phyloP scores from a whole-genome alignment of 1,139 yeast genomes.

The Hansenula sp. region DNA sequence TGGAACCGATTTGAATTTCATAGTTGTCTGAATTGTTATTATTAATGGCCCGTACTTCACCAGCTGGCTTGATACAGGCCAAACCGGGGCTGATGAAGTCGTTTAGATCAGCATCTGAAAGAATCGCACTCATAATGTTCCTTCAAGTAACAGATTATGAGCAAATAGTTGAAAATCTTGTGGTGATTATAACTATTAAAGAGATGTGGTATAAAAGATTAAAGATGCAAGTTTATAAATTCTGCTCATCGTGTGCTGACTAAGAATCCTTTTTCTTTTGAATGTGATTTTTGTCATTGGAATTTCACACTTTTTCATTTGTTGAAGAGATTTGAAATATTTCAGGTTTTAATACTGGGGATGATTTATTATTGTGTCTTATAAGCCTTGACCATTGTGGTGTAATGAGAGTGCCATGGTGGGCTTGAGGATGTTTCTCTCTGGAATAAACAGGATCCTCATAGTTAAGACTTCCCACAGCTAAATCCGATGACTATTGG shows the following conservation, averaged over 20 bases:
- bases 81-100: constrained; percentile 94
- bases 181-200: not conserved
- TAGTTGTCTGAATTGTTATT: constrained; percentile 36
- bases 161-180: not conserved
- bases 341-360: not conserved
- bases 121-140: constrained; percentile 68
- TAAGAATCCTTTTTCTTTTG: not conserved
- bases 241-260: not conserved
- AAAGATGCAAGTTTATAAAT: not conserved
- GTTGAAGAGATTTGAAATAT: too few relatives aligned
- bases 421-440: too few relatives aligned
- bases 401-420: too few relatives aligned
- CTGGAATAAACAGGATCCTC: too few relatives aligned
- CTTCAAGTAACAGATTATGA: not conserved
- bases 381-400: too few relatives aligned
- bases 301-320: too few relatives aligned
- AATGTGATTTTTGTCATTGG: not conserved
- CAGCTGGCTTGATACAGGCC: constrained; percentile 89
- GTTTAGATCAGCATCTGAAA: constrained; percentile 86
- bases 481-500: too few relatives aligned
- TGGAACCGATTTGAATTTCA: constrained; percentile 62
- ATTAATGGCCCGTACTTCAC: constrained; percentile 32
- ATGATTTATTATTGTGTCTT: too few relatives aligned
- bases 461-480: too few relatives aligned
- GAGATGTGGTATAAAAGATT: not conserved